Conservation (phyloP, 257 asterid genomes). For the Prunella vulgaris region DNA sequence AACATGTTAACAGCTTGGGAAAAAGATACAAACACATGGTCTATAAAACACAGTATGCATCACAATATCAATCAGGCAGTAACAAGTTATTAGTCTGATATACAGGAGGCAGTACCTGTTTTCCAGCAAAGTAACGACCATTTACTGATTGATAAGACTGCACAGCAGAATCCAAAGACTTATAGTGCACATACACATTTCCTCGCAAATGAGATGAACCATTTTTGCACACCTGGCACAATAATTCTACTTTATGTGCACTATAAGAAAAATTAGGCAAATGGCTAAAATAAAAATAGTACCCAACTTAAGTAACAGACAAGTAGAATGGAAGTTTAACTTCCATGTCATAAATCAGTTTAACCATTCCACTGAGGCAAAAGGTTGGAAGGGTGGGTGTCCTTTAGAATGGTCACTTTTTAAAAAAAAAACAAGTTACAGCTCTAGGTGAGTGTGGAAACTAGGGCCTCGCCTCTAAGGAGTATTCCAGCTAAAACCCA, state of each 20-base stretch:
- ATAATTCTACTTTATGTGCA: constrained; percentile 5
- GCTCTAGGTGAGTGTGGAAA: background rate
- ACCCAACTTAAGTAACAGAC: constrained; percentile 5
- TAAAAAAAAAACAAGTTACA: background rate
- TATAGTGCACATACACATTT: constrained; percentile 82
- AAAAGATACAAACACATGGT: background rate
- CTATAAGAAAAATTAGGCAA: constrained; percentile 3
- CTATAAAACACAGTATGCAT: background rate
- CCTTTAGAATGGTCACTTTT: background rate
- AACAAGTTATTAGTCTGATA: constrained; percentile 15
- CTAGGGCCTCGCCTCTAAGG: background rate
- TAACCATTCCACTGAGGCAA: constrained; percentile 1
- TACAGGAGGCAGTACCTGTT: constrained; percentile 57
- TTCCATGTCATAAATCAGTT: background rate
- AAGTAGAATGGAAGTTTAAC: constrained; percentile 9
- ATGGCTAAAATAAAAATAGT: background rate
- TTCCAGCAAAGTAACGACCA: constrained; percentile 94
- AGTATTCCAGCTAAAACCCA: constrained; percentile 14
- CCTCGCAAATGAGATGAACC: constrained; percentile 91
- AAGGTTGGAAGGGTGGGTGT: constrained; percentile 8
- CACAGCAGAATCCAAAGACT: constrained; percentile 75
- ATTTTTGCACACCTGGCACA: constrained; percentile 83
- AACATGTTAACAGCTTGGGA: constrained; percentile 2
- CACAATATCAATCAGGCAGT: constrained; percentile 2
- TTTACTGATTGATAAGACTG: constrained; percentile 65